Evolutionary conservation across 192 early-diverging fungal genomes (phyloP).

Genomic region (Podila epicladia): DNA sequence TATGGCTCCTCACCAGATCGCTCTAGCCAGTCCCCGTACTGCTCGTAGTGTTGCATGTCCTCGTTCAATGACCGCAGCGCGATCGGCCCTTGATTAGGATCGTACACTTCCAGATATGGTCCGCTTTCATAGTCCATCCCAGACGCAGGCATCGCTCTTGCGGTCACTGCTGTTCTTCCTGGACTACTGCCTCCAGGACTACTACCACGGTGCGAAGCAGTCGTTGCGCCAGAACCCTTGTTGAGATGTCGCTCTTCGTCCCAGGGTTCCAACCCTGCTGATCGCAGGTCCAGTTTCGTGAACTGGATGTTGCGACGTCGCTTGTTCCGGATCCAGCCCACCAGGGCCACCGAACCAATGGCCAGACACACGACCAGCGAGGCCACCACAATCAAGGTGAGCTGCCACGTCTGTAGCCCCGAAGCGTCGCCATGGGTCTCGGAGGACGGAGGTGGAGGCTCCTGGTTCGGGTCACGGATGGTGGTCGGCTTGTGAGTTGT

Average conservation of each 20-base stretch:
- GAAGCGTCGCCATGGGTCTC: background rate
- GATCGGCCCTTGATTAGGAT: background rate
- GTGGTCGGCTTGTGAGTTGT: conserved; percentile 8
- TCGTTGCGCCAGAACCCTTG: background rate
- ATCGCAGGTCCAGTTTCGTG: too few species aligned
- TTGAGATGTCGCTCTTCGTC: background rate
- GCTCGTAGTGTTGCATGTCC: background rate
- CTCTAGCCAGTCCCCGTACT: background rate
- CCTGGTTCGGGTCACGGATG: conserved; percentile 26
- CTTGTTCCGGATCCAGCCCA: conserved; percentile 15
- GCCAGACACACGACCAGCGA: conserved; percentile 1
- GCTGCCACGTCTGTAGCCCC: conserved; percentile 18
- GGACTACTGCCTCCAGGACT: background rate
- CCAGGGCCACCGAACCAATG: background rate
- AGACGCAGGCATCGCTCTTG: background rate
- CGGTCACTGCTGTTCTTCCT: background rate
- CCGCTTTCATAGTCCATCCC: background rate
- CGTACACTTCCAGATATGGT: background rate
- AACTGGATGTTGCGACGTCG: background rate
- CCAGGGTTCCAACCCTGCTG: background rate
- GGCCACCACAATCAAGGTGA: conserved; percentile 10
- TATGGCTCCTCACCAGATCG: background rate
- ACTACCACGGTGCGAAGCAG: background rate
- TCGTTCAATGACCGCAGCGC: background rate
- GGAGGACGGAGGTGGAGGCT: conserved; percentile 17